These are phyloP conservation scores for Pleomassaria siparia DNA, from an alignment of 2,329 filamentous ascomycete genomes.

Conservation along the genomic window DNA sequence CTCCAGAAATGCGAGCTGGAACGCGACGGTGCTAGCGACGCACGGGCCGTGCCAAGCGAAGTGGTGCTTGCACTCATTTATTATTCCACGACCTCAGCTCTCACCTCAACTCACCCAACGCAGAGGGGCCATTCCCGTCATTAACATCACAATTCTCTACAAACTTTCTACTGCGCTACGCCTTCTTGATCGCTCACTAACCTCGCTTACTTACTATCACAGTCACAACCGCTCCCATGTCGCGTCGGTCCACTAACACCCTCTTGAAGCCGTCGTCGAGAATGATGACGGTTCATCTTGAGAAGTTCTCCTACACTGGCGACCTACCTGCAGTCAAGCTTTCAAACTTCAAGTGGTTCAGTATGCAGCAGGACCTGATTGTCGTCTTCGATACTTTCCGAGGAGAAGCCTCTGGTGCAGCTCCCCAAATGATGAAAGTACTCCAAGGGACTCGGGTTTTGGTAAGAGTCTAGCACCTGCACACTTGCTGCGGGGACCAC, in stretches of 20 bases:
- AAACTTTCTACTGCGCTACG: not conserved
- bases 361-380: slow-evolving; percentile 33
- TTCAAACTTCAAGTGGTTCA: slow-evolving; percentile 39
- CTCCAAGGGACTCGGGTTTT: slow-evolving; percentile 45
- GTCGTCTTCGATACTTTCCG: slow-evolving; percentile 37
- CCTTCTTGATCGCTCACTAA: not conserved
- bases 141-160: not conserved
- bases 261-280: slow-evolving; percentile 3
- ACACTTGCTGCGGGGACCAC: not conserved
- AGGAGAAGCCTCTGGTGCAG: slow-evolving; percentile 11
- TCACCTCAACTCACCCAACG: no score
- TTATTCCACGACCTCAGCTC: no score
- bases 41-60: not conserved
- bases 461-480: slow-evolving; percentile 36
- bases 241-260: not conserved
- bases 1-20: not conserved
- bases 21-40: slow-evolving; percentile 7
- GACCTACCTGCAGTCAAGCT: slow-evolving; percentile 30
- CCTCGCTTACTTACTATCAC: no score
- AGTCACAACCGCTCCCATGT: no score
- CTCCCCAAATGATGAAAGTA: slow-evolving; percentile 42
- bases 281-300: slow-evolving; percentile 30
- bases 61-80: no score
- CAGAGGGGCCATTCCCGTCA: no score
- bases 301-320: slow-evolving; percentile 36